Conservation (phyloP, 768 basidiomycete species). For the Tricholoma sp. region DNA sequence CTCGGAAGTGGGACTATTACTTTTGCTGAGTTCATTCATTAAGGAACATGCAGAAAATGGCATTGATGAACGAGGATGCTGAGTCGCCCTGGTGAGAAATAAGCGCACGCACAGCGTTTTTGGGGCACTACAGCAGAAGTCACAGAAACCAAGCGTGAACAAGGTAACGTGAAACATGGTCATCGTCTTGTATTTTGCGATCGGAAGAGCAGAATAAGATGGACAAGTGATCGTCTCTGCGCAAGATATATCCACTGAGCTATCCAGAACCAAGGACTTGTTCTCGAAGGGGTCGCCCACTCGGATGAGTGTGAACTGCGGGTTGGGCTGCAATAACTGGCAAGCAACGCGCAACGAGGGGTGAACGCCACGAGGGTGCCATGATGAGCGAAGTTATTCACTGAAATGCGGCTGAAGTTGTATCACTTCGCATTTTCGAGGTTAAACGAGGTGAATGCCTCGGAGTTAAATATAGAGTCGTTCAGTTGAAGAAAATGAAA, state of each 20-base stretch:
- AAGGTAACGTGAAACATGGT: neutral
- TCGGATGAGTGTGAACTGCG: neutral
- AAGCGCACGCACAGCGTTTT: conserved; percentile 6
- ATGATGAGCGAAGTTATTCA: neutral
- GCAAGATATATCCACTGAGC: neutral
- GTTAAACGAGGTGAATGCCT: neutral
- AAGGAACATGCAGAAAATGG: conserved; percentile 11
- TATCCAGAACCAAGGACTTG: neutral
- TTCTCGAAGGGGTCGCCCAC: neutral
- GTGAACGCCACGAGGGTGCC: conserved; percentile 3
- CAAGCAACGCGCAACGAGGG: neutral
- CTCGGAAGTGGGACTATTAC: conserved; percentile 4
- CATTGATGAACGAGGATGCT: conserved; percentile 9
- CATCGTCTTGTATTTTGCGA: neutral
- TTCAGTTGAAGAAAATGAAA: no score
- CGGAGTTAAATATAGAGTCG: no score
- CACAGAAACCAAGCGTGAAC: neutral
- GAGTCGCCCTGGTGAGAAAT: conserved; percentile 3
- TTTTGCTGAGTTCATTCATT: conserved; percentile 16
- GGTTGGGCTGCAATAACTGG: neutral
- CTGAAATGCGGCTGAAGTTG: neutral
- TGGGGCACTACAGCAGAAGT: neutral
- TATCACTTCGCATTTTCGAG: neutral
- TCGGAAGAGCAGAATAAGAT: neutral
- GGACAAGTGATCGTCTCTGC: neutral